Percentiles rank a stretch among this genome's conserved stretches.
These are phyloP conservation scores for Apophysomyces variabilis DNA, from an alignment of 371 early-diverging fungal genomes.

Conservation along the genomic window DNA sequence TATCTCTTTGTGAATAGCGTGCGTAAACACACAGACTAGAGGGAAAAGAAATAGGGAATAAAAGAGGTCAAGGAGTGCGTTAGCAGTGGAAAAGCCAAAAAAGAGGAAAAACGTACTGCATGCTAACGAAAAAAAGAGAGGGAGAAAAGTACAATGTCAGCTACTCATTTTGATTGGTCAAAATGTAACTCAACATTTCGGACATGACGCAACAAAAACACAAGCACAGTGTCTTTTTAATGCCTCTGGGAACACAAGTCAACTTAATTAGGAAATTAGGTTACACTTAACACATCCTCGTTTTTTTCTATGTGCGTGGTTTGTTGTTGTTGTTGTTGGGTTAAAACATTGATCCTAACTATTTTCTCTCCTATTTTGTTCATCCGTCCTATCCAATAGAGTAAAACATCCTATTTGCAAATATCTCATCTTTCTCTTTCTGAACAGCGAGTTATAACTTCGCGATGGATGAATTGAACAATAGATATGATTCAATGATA, in stretches of 20 bases:
- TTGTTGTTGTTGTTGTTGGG: too few species aligned
- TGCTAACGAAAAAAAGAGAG: neutral
- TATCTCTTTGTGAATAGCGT: neutral
- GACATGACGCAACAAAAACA: slow-evolving; percentile 3
- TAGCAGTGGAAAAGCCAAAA: slow-evolving; percentile 1
- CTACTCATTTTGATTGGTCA: neutral
- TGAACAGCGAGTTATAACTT: too few species aligned
- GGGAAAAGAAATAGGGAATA: too few species aligned
- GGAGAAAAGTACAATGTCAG: neutral
- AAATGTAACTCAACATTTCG: neutral
- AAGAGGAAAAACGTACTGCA: neutral
- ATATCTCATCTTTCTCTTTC: too few species aligned
- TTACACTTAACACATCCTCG: neutral
- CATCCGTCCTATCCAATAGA: neutral
- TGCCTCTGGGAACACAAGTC: neutral
- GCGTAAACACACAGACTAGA: slow-evolving; percentile 1
- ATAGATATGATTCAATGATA: too few species aligned
- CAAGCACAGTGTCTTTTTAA: too few species aligned
- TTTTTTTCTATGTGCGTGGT: too few species aligned
- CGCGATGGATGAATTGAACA: too few species aligned
- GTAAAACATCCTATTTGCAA: neutral
- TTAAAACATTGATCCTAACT: neutral
- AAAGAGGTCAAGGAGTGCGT: neutral
- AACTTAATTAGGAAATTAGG: neutral
- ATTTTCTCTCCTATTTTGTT: neutral